phyloP scores from a whole-genome alignment of 1,284 basidiomycete genomes.

The Ganoderma boninense region DNA sequence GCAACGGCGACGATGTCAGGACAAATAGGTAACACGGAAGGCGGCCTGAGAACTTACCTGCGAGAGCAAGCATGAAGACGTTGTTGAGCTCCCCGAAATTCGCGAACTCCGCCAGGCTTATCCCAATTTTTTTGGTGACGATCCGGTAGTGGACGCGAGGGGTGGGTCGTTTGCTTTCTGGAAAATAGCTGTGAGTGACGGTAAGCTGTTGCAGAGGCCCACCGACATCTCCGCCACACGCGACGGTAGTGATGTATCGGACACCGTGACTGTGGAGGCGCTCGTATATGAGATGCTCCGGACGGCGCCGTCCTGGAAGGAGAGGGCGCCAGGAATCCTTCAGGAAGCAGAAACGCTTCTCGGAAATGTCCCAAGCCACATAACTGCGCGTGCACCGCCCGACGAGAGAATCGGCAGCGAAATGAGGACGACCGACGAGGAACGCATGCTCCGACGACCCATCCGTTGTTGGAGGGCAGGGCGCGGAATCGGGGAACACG shows the following conservation, averaged over 20 bases:
- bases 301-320: constrained; percentile 6
- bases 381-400: constrained; percentile 17
- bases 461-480: background rate
- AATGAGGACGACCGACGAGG: constrained; percentile 12
- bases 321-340: constrained; percentile 22
- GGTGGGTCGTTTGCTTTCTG: background rate
- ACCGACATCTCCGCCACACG: constrained; percentile 24
- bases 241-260: background rate
- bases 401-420: constrained; percentile 5
- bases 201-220: constrained; percentile 5
- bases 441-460: background rate
- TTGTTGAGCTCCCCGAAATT: background rate
- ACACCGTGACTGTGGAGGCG: background rate
- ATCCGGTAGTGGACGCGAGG: constrained; percentile 15
- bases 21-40: background rate
- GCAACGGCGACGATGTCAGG: background rate
- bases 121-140: constrained; percentile 3
- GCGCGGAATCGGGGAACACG: background rate
- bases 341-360: constrained; percentile 3
- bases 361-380: constrained; percentile 6
- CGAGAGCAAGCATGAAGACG: background rate
- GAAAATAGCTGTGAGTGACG: background rate
- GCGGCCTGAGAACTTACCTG: background rate
- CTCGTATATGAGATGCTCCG: constrained; percentile 17
- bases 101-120: background rate